Percentiles rank a stretch among this genome's conserved stretches.
These are phyloP conservation scores for Monosporozyma siamensis DNA, from an alignment of 805 yeast genomes.

Conservation along the genomic window DNA sequence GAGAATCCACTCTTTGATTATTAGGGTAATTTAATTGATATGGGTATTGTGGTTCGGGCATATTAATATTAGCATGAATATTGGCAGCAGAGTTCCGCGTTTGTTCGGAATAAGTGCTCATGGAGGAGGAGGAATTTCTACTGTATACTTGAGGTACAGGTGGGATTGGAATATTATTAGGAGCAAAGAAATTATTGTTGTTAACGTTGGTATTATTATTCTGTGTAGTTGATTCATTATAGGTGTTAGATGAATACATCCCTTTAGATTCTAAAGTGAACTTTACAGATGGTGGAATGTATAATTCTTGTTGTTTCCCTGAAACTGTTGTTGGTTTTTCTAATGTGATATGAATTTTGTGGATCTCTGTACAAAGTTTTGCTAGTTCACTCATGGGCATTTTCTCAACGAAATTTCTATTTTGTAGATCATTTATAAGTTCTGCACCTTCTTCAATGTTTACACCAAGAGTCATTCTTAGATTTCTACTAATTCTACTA, in stretches of 20 bases:
- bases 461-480: slow-evolving; percentile 21
- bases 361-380: slow-evolving; percentile 6
- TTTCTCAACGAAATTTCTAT: slow-evolving; percentile 13
- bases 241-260: background rate
- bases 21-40: no score
- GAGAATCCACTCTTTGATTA: no score
- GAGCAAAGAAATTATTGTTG: background rate
- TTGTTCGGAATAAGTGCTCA: no score
- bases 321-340: slow-evolving; percentile 1
- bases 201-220: background rate
- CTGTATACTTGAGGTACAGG: no score
- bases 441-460: slow-evolving; percentile 16
- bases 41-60: no score
- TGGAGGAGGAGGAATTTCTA: no score
- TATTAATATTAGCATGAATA: no score
- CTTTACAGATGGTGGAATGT: slow-evolving; percentile 2
- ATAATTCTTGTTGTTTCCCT: background rate
- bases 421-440: slow-evolving; percentile 14
- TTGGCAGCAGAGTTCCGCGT: background rate
- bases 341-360: slow-evolving; percentile 3
- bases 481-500: slow-evolving; percentile 16
- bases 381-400: slow-evolving; percentile 9
- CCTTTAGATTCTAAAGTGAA: slow-evolving; percentile 3
- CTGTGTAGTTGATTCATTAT: no score
- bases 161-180: background rate